Conservation (phyloP, 164 flowering plant genomes). For the Magnolia sinica region DNA sequence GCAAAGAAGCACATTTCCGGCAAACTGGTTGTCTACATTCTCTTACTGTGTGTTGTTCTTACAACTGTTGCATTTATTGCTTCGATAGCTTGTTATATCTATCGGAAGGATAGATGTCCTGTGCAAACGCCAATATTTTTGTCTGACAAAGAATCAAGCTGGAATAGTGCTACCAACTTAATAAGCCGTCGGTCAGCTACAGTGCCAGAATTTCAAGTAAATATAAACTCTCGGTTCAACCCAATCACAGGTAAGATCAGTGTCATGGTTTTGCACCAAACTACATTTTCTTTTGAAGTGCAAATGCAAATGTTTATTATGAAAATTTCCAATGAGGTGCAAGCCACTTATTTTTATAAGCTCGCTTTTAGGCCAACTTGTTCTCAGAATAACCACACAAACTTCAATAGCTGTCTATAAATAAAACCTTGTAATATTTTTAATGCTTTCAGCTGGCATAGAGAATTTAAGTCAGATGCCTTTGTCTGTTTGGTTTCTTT, state of each 20-base stretch:
- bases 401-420: too few species aligned
- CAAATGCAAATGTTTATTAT: too few species aligned
- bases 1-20: constrained; percentile 42
- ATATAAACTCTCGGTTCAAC: constrained; percentile 28
- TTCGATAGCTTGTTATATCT: constrained; percentile 50
- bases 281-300: too few species aligned
- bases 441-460: too few species aligned
- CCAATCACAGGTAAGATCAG: constrained; percentile 43
- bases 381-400: too few species aligned
- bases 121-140: constrained; percentile 43
- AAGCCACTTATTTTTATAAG: neutral
- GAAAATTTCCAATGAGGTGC: neutral
- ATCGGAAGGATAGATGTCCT: constrained; percentile 45
- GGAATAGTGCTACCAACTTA: constrained; percentile 66
- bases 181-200: constrained; percentile 48
- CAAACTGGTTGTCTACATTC: constrained; percentile 53
- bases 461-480: too few species aligned
- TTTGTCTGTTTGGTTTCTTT: too few species aligned
- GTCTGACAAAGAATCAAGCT: constrained; percentile 66
- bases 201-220: constrained; percentile 32
- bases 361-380: too few species aligned
- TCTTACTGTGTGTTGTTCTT: constrained; percentile 53
- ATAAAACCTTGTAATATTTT: too few species aligned
- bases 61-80: constrained; percentile 61
- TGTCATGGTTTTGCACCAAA: neutral